Evolutionary conservation across 805 yeast genomes (phyloP), one percentile per base, ranked within the genome.

Genomic region (Diddensiella caesifluorescens): DNA sequence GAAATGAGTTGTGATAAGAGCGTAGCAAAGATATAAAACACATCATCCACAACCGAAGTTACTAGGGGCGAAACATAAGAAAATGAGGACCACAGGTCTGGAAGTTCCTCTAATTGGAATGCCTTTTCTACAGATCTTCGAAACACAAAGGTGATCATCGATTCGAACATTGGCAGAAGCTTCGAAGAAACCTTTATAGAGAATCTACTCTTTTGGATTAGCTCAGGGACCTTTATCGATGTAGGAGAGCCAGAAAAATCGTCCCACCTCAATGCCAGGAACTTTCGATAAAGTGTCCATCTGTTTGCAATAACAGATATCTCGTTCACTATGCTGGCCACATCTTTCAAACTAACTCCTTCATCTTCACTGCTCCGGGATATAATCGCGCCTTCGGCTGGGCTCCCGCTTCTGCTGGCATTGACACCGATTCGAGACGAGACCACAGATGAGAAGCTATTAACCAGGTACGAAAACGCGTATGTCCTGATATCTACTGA

Each of bases 21-120:
- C 27, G 79, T 75, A 54, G 85, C 83, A 34, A 89, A 64, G 5
- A 88, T 77, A 52, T 87, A 69, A 21, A 86, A 74, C 25, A 85
- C 65, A 58, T 92, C 98, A 54, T 92, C 98, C 19, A 89, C 77
- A 18, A 86, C 79, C 0, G 97, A 86, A 0, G 94, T 77, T 3
- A 83, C 75, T 10, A 62, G 50, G 2, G 70, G 90, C 4, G 80
- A 68, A 22, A 73, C 79, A 79, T 2, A 80, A 77, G 25, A 67
- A 56, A 3, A 58, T 33, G 3, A 44, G 29, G 28, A 60, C 45
- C 10, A 45, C 42, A 72, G 53, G 33, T 76, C 76, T 0, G 95
- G 95, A 15, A 84, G 51, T 51, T 82, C 88, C 59, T 92, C 97
- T 25, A 87, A 69, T 38, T 77, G 71, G 35, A 84, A 74, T 1